Percentiles rank a stretch among this genome's conserved stretches.
These are phyloP conservation scores for Dillenia turbinata DNA, from an alignment of 164 flowering plant genomes.

Conservation along the genomic window DNA sequence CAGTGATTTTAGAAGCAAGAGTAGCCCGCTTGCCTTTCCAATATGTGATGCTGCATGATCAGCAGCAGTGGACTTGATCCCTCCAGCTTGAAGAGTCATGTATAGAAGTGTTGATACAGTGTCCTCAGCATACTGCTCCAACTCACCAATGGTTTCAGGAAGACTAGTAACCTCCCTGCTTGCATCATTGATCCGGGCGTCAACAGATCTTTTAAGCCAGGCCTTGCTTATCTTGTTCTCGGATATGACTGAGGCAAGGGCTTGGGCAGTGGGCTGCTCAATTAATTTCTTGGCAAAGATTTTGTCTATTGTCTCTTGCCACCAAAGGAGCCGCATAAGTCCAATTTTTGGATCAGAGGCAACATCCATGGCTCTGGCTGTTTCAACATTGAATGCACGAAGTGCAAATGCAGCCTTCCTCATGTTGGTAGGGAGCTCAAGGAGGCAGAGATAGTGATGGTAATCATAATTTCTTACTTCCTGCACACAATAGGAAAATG, in stretches of 20 bases:
- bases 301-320: slow-evolving; percentile 96
- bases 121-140: slow-evolving; percentile 89
- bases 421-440: slow-evolving; percentile 78
- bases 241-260: slow-evolving; percentile 58
- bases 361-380: slow-evolving; percentile 91
- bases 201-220: slow-evolving; percentile 92
- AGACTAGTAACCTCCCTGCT: slow-evolving; percentile 57
- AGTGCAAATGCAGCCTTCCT: slow-evolving; percentile 89
- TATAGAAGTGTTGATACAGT: slow-evolving; percentile 81
- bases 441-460: slow-evolving; percentile 95
- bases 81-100: slow-evolving; percentile 85
- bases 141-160: slow-evolving; percentile 58
- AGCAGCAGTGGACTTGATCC: slow-evolving; percentile 81
- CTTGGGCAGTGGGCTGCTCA: slow-evolving; percentile 88
- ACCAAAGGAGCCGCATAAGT: slow-evolving; percentile 96
- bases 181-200: slow-evolving; percentile 90
- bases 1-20: slow-evolving; percentile 74
- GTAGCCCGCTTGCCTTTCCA: slow-evolving; percentile 94
- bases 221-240: slow-evolving; percentile 68
- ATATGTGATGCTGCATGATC: slow-evolving; percentile 98
- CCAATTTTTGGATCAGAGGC: slow-evolving; percentile 94
- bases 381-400: slow-evolving; percentile 95
- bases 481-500: slow-evolving; percentile 90
- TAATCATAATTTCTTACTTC: slow-evolving; percentile 94
- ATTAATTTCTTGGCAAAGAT: slow-evolving; percentile 61